Base-by-base conservation (phyloP, 805 yeast genomes). In the Zygoascus biomembranicola region DNA sequence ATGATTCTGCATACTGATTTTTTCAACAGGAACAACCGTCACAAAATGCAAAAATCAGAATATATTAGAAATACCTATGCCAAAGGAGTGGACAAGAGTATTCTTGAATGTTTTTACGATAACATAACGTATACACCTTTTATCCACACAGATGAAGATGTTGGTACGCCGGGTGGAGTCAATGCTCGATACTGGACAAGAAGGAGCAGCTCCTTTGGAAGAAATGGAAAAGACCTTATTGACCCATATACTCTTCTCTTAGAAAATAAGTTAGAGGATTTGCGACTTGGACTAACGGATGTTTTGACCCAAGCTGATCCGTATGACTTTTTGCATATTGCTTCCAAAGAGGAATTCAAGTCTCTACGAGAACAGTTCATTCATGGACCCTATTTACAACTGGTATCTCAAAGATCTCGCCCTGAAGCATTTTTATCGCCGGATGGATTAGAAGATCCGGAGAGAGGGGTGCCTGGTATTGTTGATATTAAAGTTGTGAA, bases 1-100 rank as follows among this genome's bases (percentile, higher is more conserved):
- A 72, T 86, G 47, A 81, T 86, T 75, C 69, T 86, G 32, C 92
- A 86, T 63, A 86, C 94, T 0, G 94, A 85, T 63, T 77, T 72
- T 54, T 86, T 82, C 69, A 86, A 85, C 67, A 75, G 76, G 18
- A 81, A 77, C 63, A 85, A 85, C 67, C 81, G 78, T 60, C 75
- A 71, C 52, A 86, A 86, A 64, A 84, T 86, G 87, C 68, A 81
- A 9, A 81, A 77, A 60, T 66, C 71, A 3, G 90, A 85, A 57
- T 86, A 81, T 61, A 73, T 82, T 14, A 73, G 74, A 44, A 79
- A 78, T 48, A 65, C 73, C 16, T 59, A 61, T 45, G 61, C 64
- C 19, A 67, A 68, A 26, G 70, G 69, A 9, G 60, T 72, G 9
- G 61, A 75, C 2, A 63, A 63, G 14, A 71, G 66, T 28, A 57